These are phyloP conservation scores for Cladorrhinum sp. DNA, from an alignment of 2,329 filamentous ascomycete genomes.

Conservation along the genomic window DNA sequence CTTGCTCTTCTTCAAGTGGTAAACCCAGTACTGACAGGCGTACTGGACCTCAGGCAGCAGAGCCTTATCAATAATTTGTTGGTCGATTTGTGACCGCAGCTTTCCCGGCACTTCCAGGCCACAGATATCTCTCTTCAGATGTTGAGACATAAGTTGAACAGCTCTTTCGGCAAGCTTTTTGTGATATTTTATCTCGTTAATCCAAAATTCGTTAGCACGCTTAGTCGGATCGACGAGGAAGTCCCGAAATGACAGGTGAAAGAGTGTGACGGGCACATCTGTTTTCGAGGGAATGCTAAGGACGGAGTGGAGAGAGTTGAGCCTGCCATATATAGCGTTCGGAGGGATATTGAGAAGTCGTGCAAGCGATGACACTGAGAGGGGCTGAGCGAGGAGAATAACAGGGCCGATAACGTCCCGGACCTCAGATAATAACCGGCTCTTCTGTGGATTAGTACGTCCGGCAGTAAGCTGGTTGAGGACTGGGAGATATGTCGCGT, in stretches of 20 bases:
- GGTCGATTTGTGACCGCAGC: constrained; percentile 24
- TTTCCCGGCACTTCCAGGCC: constrained; percentile 27
- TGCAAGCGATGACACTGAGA: constrained; percentile 30
- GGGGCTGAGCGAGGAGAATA: constrained; percentile 30
- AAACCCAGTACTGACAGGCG: constrained; percentile 30
- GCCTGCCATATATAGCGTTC: constrained; percentile 19
- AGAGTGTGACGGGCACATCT: constrained; percentile 28
- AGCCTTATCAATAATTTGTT: constrained; percentile 23
- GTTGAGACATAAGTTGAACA: constrained; percentile 33
- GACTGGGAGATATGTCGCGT: constrained; percentile 26
- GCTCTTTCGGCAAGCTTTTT: constrained; percentile 33
- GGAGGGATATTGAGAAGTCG: constrained; percentile 25
- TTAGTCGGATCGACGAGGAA: constrained; percentile 34
- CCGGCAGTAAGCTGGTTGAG: constrained; percentile 17
- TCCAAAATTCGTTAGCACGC: constrained; percentile 33
- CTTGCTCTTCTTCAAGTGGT: constrained; percentile 9
- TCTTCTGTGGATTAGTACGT: constrained; percentile 9
- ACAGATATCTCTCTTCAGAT: constrained; percentile 38
- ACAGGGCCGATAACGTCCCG: constrained; percentile 31
- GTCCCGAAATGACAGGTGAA: constrained; percentile 39
- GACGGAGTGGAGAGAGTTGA: constrained; percentile 35
- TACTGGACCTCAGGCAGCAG: constrained; percentile 36
- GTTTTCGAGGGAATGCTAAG: constrained; percentile 29
- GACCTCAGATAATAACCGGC: constrained; percentile 10
- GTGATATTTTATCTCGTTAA: constrained; percentile 36